Percentiles rank a stretch among this genome's conserved stretches.
phyloP scores from a whole-genome alignment of 441 rosid species.

The Adansonia madagascariensis region DNA sequence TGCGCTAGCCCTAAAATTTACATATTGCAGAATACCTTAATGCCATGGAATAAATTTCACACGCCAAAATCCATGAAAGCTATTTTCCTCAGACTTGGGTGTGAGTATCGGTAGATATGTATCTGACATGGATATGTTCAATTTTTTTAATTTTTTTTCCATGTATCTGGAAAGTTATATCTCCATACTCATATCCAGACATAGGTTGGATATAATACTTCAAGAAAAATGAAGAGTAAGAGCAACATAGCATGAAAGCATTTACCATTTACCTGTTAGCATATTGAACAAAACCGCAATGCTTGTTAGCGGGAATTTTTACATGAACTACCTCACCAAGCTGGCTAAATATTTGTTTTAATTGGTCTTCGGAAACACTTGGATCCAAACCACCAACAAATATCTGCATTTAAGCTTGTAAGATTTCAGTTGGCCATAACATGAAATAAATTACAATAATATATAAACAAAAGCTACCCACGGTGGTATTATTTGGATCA shows the following conservation, averaged over 20 bases:
- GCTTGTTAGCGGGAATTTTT: slow-evolving; percentile 92
- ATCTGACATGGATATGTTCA: too few relatives aligned
- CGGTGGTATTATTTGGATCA: slow-evolving; percentile 96
- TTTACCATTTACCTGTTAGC: slow-evolving; percentile 61
- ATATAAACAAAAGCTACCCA: slow-evolving; percentile 52
- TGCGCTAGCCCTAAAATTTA: slow-evolving; percentile 60
- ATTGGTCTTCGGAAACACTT: slow-evolving; percentile 63
- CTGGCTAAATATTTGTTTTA: slow-evolving; percentile 82
- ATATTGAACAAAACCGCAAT: slow-evolving; percentile 96
- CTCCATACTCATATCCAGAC: too few relatives aligned
- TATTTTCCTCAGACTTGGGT: too few relatives aligned
- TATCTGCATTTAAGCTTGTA: slow-evolving; percentile 26
- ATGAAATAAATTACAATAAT: slow-evolving; percentile 15
- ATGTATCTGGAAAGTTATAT: too few relatives aligned
- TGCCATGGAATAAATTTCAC: slow-evolving; percentile 4
- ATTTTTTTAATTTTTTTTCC: too few relatives aligned
- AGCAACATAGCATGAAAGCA: neutral
- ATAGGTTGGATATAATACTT: too few relatives aligned
- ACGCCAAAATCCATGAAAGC: neutral
- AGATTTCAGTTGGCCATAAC: slow-evolving; percentile 20
- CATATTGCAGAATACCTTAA: slow-evolving; percentile 20
- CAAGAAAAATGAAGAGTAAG: too few relatives aligned
- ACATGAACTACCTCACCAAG: slow-evolving; percentile 91
- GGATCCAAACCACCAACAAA: slow-evolving; percentile 73
- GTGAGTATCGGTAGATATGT: too few relatives aligned